Percentiles rank a stretch among this genome's conserved stretches.
Evolutionary conservation across 2,329 filamentous ascomycete genomes (phyloP).

Genomic region (Claviceps maximensis): DNA sequence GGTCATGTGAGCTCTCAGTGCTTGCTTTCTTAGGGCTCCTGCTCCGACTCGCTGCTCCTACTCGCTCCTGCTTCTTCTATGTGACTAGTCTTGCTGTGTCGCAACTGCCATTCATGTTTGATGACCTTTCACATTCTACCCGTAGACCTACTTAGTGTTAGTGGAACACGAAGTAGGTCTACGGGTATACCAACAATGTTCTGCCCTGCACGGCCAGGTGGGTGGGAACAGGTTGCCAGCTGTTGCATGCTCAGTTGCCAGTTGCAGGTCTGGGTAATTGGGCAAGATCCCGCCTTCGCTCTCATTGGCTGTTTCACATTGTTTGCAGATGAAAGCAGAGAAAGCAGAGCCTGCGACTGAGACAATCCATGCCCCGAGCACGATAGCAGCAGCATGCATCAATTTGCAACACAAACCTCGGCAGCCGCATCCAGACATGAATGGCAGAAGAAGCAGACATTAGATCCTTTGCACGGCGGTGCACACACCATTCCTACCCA

Average conservation of each 20-base stretch:
- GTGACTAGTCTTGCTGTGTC: too few relatives aligned
- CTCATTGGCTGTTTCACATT: neutral
- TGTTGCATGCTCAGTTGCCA: neutral
- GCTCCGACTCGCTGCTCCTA: neutral
- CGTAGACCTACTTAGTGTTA: too few relatives aligned
- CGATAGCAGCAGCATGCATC: neutral
- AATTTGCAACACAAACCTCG: neutral
- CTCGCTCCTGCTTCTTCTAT: neutral
- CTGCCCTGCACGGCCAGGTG: neutral
- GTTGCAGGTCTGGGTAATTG: neutral
- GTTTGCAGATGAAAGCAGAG: neutral
- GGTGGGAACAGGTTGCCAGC: neutral
- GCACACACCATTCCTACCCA: neutral
- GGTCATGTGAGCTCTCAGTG: conserved; percentile 8
- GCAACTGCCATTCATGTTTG: neutral
- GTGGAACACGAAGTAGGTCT: too few relatives aligned
- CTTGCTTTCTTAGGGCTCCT: neutral
- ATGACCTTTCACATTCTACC: too few relatives aligned
- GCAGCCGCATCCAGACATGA: neutral
- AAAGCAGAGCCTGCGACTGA: neutral
- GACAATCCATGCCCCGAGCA: neutral
- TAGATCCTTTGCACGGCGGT: neutral
- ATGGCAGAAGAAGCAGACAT: neutral
- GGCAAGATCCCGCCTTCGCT: neutral
- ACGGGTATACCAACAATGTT: too few relatives aligned